A percentile compares a stretch with the other conserved stretches of the same genome.
Evolutionary conservation across 306 rosid genomes (phyloP).

Genomic region (Citrullus mucosospermus): DNA sequence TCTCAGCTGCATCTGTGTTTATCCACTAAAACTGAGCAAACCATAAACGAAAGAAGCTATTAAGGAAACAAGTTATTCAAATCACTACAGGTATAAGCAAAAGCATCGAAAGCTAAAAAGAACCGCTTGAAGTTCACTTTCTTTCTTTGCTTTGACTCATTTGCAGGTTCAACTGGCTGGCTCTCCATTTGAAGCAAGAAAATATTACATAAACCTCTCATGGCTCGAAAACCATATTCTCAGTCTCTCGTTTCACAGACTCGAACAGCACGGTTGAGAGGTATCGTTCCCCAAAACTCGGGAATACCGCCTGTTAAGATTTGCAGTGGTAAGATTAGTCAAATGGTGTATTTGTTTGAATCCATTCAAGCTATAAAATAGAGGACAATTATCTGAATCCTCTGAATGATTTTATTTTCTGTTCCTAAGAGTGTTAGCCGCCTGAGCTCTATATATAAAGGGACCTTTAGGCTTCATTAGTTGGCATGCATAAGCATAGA

Average conservation of each 20-base stretch:
- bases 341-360: neutral
- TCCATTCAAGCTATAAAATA: neutral
- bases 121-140: neutral
- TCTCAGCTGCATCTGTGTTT: neutral
- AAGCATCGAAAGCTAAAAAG: neutral
- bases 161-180: neutral
- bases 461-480: no score
- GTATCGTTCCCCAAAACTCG: constrained; percentile 5
- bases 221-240: constrained; percentile 5
- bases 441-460: neutral
- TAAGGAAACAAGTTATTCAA: neutral
- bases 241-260: constrained; percentile 6
- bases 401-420: no score
- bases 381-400: neutral
- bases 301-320: constrained; percentile 8
- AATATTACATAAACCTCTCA: neutral
- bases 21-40: neutral
- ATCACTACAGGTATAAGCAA: neutral
- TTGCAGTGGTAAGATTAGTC: neutral
- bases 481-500: no score
- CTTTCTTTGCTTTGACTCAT: neutral
- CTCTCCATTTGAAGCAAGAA: constrained; percentile 1
- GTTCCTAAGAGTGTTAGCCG: neutral
- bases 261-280: constrained; percentile 4
- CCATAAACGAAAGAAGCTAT: neutral